Conservation (phyloP, 2,329 filamentous ascomycete species). For the Aotearoamyces nothofagi region DNA sequence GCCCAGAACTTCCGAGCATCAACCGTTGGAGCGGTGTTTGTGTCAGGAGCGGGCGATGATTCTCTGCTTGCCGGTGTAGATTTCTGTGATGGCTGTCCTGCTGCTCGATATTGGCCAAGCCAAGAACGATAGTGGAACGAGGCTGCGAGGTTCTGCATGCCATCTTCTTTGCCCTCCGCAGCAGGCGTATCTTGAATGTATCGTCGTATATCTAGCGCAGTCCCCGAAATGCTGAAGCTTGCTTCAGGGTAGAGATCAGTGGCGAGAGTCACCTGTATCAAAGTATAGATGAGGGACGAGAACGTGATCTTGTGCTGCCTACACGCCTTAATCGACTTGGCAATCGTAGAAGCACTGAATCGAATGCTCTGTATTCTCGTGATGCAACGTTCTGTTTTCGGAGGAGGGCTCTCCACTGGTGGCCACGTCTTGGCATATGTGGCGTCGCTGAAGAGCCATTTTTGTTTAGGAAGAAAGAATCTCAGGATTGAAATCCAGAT, state of each 20-base stretch:
- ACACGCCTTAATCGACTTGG: conserved; percentile 4
- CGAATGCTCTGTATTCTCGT: conserved; percentile 3
- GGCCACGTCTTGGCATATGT: conserved; percentile 4
- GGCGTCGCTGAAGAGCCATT: conserved; percentile 9
- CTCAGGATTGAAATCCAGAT: conserved; percentile 6
- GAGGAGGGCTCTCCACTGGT: conserved; percentile 4
- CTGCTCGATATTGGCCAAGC: neutral
- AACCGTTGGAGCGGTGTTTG: neutral
- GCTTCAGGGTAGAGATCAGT: conserved; percentile 7
- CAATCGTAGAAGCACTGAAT: conserved; percentile 4
- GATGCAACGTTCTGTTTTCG: conserved; percentile 3
- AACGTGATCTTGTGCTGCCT: conserved; percentile 7
- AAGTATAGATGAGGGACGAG: conserved; percentile 6
- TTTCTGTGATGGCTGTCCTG: neutral
- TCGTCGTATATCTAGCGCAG: conserved; percentile 6
- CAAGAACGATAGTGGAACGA: neutral
- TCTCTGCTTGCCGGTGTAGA: neutral
- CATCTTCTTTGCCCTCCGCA: neutral
- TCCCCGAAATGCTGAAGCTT: conserved; percentile 5
- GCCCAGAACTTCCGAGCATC: neutral
- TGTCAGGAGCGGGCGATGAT: too few relatives aligned
- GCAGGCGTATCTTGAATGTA: neutral
- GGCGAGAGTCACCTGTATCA: conserved; percentile 7
- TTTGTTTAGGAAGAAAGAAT: conserved; percentile 5
- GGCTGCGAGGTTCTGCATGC: neutral